Evolutionary conservation across 768 basidiomycete species (phyloP).

Genomic region (Hysterangium stoloniferum): DNA sequence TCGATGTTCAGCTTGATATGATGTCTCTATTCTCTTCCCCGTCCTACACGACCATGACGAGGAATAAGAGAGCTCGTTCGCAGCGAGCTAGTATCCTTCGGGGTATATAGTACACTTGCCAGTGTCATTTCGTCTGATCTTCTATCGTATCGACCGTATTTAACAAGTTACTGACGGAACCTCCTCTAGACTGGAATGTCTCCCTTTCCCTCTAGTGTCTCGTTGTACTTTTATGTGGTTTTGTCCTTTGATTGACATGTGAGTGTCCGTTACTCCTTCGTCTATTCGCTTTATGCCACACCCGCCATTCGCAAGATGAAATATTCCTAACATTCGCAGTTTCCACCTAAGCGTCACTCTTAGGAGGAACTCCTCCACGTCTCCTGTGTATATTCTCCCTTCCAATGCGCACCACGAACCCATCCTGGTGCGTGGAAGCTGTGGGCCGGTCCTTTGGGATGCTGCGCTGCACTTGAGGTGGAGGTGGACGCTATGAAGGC

Average conservation of each 20-base stretch:
- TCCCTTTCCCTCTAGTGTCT: constrained; percentile 6
- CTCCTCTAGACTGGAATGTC: constrained; percentile 16
- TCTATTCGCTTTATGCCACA: constrained; percentile 19
- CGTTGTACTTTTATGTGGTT: not conserved
- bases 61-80: constrained; percentile 64
- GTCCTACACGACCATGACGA: constrained; percentile 88
- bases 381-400: constrained; percentile 69
- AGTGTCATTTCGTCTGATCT: constrained; percentile 80
- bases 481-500: constrained; percentile 69
- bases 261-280: constrained; percentile 4
- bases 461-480: constrained; percentile 68
- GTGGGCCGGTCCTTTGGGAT: constrained; percentile 51
- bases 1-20: constrained; percentile 21
- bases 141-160: constrained; percentile 8
- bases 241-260: constrained; percentile 7
- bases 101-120: constrained; percentile 75
- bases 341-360: constrained; percentile 71
- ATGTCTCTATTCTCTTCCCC: constrained; percentile 89
- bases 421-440: constrained; percentile 40
- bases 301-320: constrained; percentile 38
- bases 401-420: constrained; percentile 49
- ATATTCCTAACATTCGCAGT: constrained; percentile 73
- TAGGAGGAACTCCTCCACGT: constrained; percentile 60
- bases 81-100: constrained; percentile 58
- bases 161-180: not conserved